Evolutionary conservation across 768 basidiomycete species (phyloP), one percentile per base, ranked within the genome.

Genomic region (Tricholoma terreum): DNA sequence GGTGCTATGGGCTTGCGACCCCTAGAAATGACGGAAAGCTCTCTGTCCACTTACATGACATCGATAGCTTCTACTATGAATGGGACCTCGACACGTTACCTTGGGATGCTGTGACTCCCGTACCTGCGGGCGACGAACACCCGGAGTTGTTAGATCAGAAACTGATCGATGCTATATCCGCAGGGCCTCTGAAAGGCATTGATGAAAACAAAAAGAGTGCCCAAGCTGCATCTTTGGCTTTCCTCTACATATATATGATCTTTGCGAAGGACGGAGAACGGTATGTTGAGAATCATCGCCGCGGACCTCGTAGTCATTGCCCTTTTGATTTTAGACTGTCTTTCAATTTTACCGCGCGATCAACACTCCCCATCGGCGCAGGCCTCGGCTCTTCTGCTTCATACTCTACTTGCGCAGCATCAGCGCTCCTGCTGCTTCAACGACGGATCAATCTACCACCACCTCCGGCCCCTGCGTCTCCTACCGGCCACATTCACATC

Each of bases 341-440:
- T 0, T 84, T 94, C 71, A 85, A 88, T 61, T 89, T 96, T 69
- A 80, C 86, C 21, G 83, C 87, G 36, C 92, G 96, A 46, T 87
- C 93, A 33, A 91, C 92, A 21, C 81, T 98, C 5, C 97, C 97
- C 27, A 87, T 98, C 56, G 90, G 92, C 7, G 97, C 97, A 14
- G 97, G 97, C 46, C 86, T 98, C 50, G 97, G 97, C 21, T 98
- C 96, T 11, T 97, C 94, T 19, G 97, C 97, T 6, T 93, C 97
- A 21, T 98, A 89, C 76, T 98, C 95, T 3, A 84, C 87, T 17
- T 97, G 95, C 68, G 76, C 89, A 45, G 86, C 94, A 9, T 86
- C 91, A 1, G 77, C 91, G 5, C 77, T 96, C 43, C 82, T 98
- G 35, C 79, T 95, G 49, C 79, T 89, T 12, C 84, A 91, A 68